Evolutionary conservation across 495 filamentous ascomycete species (phyloP), one percentile per base, ranked within the genome.

Genomic region (Aspergillus cavernicola): DNA sequence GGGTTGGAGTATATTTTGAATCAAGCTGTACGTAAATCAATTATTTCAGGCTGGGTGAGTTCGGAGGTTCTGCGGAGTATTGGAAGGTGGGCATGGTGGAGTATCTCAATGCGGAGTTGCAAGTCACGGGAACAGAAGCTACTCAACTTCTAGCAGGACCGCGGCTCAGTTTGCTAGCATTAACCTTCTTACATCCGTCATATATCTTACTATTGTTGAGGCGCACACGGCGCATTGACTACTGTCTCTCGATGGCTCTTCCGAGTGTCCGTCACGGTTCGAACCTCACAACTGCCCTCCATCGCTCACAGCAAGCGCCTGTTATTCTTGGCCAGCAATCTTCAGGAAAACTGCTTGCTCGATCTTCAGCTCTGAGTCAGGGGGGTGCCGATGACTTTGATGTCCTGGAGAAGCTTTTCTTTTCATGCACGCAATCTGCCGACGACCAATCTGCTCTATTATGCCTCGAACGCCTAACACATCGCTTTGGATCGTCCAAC

Each of bases 401-500:
- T 3, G 76, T 71, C n/a, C 85, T 90, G 63, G 93, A 97, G 68
- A 89, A 92, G 64, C 80, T 96, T 22, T 69, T 97, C 48, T 71
- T 92, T 15, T 83, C 91, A 8, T 93, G 86, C 63, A 77, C 97
- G n/a, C 85, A 87, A 5, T 90, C 88, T 7, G 86, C 89, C 15
- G 89, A 97, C 63, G 88, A 96, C 56, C 67, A 76, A 55, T 82
- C 88, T 39, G 93, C 93, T 11, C 79, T 81, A 46, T 57, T 75
- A 52, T 91, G 87, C 62, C 82, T 97, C 8, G 79, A 85, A 63
- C 80, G 79, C 28, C 76, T 98, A 38, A 84, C 81, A 7, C 72
- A 73, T 24, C 89, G 93, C 18, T 97, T 98, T 65, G 90, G 92
- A 32, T 69, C 76, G 11, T 75, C 82, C 26, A 93, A 96, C 62